Evolutionary conservation across 2,329 filamentous ascomycete genomes (phyloP).

Genomic region (Fusarium xyrophilum): DNA sequence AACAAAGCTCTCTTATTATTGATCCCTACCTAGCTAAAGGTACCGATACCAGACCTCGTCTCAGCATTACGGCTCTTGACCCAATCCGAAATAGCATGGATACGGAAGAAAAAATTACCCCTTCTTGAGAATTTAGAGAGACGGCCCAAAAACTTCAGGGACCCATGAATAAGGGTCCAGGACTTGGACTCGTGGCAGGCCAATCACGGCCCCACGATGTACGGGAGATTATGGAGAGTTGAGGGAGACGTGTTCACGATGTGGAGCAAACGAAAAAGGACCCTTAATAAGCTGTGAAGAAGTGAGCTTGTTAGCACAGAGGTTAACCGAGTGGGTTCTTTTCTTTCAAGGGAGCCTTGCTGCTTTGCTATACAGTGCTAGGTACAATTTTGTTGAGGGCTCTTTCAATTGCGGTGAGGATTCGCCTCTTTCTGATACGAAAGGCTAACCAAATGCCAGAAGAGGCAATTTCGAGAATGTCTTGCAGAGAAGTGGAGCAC

Average conservation of each 20-base stretch:
- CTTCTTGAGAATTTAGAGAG: neutral
- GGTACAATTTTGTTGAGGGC: slow-evolving; percentile 8
- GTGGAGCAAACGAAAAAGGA: slow-evolving; percentile 9
- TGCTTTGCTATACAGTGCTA: neutral
- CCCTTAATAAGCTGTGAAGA: slow-evolving; percentile 10
- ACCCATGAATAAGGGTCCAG: slow-evolving; percentile 39
- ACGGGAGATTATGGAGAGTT: slow-evolving; percentile 36
- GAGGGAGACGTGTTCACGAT: slow-evolving; percentile 21
- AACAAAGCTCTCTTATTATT: slow-evolving; percentile 16
- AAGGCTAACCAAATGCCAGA: neutral
- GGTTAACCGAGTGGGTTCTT: slow-evolving; percentile 6
- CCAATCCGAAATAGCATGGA: slow-evolving; percentile 34
- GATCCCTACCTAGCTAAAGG: slow-evolving; percentile 3
- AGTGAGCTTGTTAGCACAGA: slow-evolving; percentile 23
- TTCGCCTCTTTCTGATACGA: neutral
- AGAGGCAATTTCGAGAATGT: neutral
- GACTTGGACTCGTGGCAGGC: slow-evolving; percentile 12
- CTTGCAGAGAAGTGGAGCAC: no score
- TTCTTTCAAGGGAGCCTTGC: slow-evolving; percentile 18
- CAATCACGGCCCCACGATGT: slow-evolving; percentile 36
- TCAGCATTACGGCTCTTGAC: slow-evolving; percentile 27
- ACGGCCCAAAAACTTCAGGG: slow-evolving; percentile 1
- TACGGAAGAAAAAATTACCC: slow-evolving; percentile 14
- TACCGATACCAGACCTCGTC: slow-evolving; percentile 2
- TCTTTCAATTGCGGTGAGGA: slow-evolving; percentile 15